A percentile compares a stretch with the other conserved stretches of the same genome.
phyloP scores from a whole-genome alignment of 306 rosid species.

The Cajanus cajan region DNA sequence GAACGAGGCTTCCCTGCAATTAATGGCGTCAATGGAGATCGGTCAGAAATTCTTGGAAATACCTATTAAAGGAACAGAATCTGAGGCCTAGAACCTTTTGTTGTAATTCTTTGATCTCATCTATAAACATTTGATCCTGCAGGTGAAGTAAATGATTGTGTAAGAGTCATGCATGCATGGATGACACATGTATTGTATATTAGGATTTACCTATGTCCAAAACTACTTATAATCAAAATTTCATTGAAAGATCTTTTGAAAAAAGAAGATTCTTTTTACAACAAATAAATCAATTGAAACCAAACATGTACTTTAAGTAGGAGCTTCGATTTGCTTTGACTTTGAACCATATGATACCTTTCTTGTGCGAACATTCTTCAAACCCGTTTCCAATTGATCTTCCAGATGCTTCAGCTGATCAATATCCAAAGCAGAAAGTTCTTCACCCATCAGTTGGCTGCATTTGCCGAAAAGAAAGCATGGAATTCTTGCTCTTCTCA shows the following conservation, averaged over 20 bases:
- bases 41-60: neutral
- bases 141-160: constrained; percentile 18
- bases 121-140: constrained; percentile 54
- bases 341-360: constrained; percentile 47
- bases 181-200: neutral
- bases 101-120: constrained; percentile 51
- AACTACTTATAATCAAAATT: neutral
- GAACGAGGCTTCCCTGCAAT: constrained; percentile 49
- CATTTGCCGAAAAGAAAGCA: neutral
- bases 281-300: neutral
- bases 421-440: constrained; percentile 57
- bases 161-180: neutral
- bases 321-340: neutral
- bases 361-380: constrained; percentile 58
- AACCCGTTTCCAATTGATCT: constrained; percentile 66
- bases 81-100: constrained; percentile 39
- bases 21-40: constrained; percentile 16
- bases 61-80: constrained; percentile 2
- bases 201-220: neutral
- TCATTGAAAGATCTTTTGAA: neutral
- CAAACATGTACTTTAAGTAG: neutral
- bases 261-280: neutral
- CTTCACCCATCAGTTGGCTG: constrained; percentile 87
- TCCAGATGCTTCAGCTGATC: constrained; percentile 72
- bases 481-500: neutral